phyloP scores from a whole-genome alignment of 352 stramenopile genomes.

The Globisporangium irregulare region DNA sequence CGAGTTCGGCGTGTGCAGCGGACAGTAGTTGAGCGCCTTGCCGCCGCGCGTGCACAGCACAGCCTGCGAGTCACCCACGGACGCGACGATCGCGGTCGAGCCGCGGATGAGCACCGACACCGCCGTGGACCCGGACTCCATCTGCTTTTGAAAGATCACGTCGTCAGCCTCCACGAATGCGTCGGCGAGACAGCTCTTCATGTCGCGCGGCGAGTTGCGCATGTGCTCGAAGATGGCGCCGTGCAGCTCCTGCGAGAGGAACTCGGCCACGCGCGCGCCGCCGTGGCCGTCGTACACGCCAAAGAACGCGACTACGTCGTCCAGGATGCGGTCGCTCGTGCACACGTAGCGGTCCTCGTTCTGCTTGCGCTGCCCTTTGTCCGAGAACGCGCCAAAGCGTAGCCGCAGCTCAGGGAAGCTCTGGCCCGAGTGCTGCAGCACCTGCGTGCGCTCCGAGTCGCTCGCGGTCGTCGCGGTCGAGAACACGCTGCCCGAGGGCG shows the following conservation, averaged over 20 bases:
- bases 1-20: slow-evolving; percentile 64
- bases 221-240: slow-evolving; percentile 55
- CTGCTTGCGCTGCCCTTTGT: slow-evolving; percentile 65
- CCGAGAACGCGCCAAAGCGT: slow-evolving; percentile 68
- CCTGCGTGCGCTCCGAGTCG: slow-evolving; percentile 68
- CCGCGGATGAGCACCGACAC: slow-evolving; percentile 61
- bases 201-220: slow-evolving; percentile 29
- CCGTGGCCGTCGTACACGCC: slow-evolving; percentile 85
- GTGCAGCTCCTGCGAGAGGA: slow-evolving; percentile 60
- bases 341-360: slow-evolving; percentile 78
- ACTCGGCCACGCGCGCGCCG: slow-evolving; percentile 63
- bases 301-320: slow-evolving; percentile 77
- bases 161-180: slow-evolving; percentile 68
- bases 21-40: slow-evolving; percentile 52
- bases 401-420: slow-evolving; percentile 50
- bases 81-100: slow-evolving; percentile 50
- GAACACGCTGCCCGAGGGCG: slow-evolving; percentile 63
- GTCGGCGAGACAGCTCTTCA: slow-evolving; percentile 33
- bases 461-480: slow-evolving; percentile 70
- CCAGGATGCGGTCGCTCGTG: slow-evolving; percentile 37
- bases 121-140: slow-evolving; percentile 74
- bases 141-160: slow-evolving; percentile 62
- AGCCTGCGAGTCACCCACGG: slow-evolving; percentile 78
- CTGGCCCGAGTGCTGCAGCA: slow-evolving; percentile 47
- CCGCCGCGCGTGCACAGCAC: slow-evolving; percentile 60